These are phyloP conservation scores for Sarocladiaceae sp. DNA, from an alignment of 2,329 filamentous ascomycete species.

Conservation along the genomic window DNA sequence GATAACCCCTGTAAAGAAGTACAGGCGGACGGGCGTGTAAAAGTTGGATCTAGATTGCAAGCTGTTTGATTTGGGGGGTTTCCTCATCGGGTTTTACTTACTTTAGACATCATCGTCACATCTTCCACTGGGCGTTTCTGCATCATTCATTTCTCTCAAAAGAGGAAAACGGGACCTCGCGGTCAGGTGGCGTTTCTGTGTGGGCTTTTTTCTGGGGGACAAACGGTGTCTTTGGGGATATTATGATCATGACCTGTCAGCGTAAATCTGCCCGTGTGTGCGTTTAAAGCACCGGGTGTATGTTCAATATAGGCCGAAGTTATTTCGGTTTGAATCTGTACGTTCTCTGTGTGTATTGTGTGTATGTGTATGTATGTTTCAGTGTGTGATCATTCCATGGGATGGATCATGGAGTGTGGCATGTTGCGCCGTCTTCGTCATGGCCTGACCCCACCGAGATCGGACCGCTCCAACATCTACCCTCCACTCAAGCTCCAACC, in stretches of 20 bases:
- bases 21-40: slow-evolving; percentile 8
- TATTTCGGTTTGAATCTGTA: slow-evolving; percentile 9
- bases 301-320: slow-evolving; percentile 9
- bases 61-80: slow-evolving; percentile 9
- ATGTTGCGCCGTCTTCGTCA: neutral
- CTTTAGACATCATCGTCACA: neutral
- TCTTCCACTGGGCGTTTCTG: no score
- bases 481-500: neutral
- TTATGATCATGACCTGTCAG: neutral
- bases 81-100: slow-evolving; percentile 9
- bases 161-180: slow-evolving; percentile 7
- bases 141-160: neutral
- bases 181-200: slow-evolving; percentile 5
- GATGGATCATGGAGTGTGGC: neutral
- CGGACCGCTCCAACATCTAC: neutral
- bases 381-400: neutral
- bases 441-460: slow-evolving; percentile 3
- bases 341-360: slow-evolving; percentile 14
- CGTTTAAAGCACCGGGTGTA: slow-evolving; percentile 8
- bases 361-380: slow-evolving; percentile 6
- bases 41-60: slow-evolving; percentile 8
- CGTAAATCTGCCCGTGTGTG: neutral
- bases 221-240: neutral
- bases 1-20: neutral
- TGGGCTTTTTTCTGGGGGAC: neutral